phyloP scores from a whole-genome alignment of 345 rosid genomes.

The Euphorbia tirucalli region DNA sequence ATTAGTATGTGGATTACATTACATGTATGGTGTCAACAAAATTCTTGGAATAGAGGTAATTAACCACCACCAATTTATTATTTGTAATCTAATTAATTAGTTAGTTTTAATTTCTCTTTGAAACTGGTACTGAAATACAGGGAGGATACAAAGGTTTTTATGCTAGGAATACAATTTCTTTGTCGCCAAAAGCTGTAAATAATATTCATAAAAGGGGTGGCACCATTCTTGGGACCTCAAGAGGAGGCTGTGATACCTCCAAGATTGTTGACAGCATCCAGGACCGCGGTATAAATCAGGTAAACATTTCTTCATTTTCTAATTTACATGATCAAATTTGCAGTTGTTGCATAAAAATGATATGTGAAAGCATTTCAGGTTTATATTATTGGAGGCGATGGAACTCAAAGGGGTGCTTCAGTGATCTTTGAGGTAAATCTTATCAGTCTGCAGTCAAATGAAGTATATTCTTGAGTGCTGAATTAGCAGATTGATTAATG shows the following conservation, averaged over 20 bases:
- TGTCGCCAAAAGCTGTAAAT: constrained; percentile 69
- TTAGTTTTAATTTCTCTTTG: too few species aligned
- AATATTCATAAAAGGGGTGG: constrained; percentile 95
- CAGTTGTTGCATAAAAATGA: background rate
- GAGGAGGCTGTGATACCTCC: constrained; percentile 80
- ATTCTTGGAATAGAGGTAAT: constrained; percentile 85
- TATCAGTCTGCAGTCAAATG: background rate
- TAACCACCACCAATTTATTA: background rate
- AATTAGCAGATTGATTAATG: too few species aligned
- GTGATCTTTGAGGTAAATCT: constrained; percentile 53
- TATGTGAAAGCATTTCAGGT: constrained; percentile 36
- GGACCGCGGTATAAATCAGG: constrained; percentile 95
- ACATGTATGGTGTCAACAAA: constrained; percentile 80
- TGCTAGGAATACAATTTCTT: constrained; percentile 62
- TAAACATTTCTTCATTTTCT: constrained; percentile 19
- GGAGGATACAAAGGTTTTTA: constrained; percentile 95
- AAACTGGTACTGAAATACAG: constrained; percentile 29
- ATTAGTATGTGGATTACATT: constrained; percentile 62
- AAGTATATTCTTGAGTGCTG: background rate
- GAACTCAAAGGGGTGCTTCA: constrained; percentile 71
- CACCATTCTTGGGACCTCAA: constrained; percentile 77
- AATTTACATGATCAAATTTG: background rate
- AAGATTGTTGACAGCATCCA: constrained; percentile 96
- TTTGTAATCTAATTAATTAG: background rate
- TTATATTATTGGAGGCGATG: constrained; percentile 85